Evolutionary conservation across 495 filamentous ascomycete species (phyloP), one percentile per base, ranked within the genome.

Genomic region (Cercophora samala): DNA sequence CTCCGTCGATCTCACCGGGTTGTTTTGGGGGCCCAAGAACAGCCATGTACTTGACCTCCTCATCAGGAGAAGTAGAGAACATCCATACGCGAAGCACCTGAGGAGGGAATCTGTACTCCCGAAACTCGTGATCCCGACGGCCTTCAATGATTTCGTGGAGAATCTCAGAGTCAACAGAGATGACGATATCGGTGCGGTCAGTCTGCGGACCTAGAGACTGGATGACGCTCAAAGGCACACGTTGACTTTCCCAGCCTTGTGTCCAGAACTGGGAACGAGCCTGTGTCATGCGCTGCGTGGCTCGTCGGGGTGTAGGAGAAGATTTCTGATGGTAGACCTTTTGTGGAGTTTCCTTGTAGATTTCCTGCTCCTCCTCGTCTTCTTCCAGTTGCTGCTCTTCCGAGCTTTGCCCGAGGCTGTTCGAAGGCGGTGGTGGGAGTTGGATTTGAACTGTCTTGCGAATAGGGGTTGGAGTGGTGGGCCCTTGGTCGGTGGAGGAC

Each of bases 1-100:
- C 66, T 59, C 74, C 72, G 8, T 73, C 32, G 19, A 84, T 76
- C 68, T 85, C 74, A 0, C 82, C 82, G 0, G 79, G 79, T 19
- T 73, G 54, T 64, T 78, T 79, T 0, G 77, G 68, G 0, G 75
- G 73, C 3, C 82, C 72, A 5, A 85, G 73, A 0, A 66, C 69
- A n/a, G 79, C 83, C 83, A 85, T 84, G 59, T 85, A 84, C 67
- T 74, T 78, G 23, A 86, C 66, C 60, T 81, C 75, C 4, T 68
- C 75, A 25, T 71, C 67, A 0, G 81, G 79, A 4, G 63, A 65
- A 3, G 76, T 79, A 11, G 76, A 73, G 59, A 80, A 83, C 19
- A 86, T 77, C 84, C 84, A 86, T 29, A 82, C 72, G 25, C 84
- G 79, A 23, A 53, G 71, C 11, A 81, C 80, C 8, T 72, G 67